A percentile compares a stretch with the other conserved stretches of the same genome.
Conservation (phyloP, 2,329 filamentous ascomycete species). For the Arthrobotrys sinensis region DNA sequence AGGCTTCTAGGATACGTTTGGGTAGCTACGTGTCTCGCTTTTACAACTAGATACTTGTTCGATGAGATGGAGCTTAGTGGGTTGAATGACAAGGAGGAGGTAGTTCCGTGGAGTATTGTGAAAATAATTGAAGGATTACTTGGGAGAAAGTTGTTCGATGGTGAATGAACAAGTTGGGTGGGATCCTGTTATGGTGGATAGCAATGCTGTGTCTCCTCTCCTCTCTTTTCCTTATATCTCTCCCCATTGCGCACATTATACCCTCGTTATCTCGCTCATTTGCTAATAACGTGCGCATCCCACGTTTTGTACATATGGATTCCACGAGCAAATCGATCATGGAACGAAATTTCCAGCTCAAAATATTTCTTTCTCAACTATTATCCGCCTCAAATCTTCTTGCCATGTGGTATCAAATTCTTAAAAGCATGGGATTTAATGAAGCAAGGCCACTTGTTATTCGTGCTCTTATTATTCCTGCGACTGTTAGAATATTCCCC, state of each 20-base stretch:
- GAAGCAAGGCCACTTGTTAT: slow-evolving; percentile 10
- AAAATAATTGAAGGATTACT: not conserved
- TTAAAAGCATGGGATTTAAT: not conserved
- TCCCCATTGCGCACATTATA: no score
- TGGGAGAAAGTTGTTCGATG: slow-evolving; percentile 4
- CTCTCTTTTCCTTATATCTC: no score
- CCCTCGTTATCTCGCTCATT: not conserved
- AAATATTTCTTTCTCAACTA: not conserved
- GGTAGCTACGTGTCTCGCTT: slow-evolving; percentile 10
- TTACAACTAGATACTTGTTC: slow-evolving; percentile 18
- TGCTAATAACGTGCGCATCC: not conserved
- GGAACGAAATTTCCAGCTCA: not conserved
- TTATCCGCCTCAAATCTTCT: slow-evolving; percentile 1
- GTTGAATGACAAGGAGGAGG: slow-evolving; percentile 15
- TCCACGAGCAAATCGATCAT: not conserved
- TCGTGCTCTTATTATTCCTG: slow-evolving; percentile 8
- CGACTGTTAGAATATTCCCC: not conserved
- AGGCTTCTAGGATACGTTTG: slow-evolving; percentile 3
- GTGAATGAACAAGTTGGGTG: not conserved
- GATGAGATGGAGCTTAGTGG: slow-evolving; percentile 30
- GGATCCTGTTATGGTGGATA: no score
- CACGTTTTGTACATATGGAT: not conserved
- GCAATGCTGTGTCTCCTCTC: no score
- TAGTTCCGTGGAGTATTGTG: slow-evolving; percentile 20
- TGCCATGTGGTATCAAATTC: not conserved